These are phyloP conservation scores for Brachypodium distachyon DNA, from an alignment of 202 grass and related monocot genomes.

Conservation along the genomic window DNA sequence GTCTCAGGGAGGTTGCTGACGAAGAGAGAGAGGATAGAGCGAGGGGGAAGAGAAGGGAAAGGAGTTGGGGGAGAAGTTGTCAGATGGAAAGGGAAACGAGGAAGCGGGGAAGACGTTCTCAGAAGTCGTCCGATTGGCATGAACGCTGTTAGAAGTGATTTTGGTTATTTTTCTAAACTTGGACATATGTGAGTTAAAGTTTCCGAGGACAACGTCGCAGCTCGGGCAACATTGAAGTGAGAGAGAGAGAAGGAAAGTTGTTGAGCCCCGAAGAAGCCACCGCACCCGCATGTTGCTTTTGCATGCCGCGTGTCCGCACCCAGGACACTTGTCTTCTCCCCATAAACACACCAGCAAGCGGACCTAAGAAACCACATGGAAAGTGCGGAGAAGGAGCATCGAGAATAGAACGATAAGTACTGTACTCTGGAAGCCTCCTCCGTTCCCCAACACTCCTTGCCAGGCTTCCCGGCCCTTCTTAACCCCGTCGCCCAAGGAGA, in stretches of 20 bases:
- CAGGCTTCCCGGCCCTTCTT: not conserved
- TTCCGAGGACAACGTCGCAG: too few species aligned
- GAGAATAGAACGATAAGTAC: conserved; percentile 3
- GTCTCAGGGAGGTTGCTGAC: too few species aligned
- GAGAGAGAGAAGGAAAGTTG: not conserved
- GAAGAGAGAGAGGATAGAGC: too few species aligned
- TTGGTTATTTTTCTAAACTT: too few species aligned
- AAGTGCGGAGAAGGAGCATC: not conserved
- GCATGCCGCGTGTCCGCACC: conserved; percentile 14
- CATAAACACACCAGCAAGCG: not conserved
- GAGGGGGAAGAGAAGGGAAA: too few species aligned
- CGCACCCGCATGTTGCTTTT: conserved; percentile 10
- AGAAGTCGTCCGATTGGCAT: too few species aligned
- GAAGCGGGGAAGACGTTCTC: too few species aligned
- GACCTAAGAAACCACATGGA: conserved; percentile 19
- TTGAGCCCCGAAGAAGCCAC: conserved; percentile 34
- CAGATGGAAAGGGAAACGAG: too few species aligned
- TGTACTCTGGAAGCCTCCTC: conserved; percentile 30
- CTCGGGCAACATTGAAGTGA: too few species aligned
- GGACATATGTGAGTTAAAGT: too few species aligned
- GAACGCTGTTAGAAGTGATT: too few species aligned
- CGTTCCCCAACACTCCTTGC: not conserved
- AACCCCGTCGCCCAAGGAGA: not conserved
- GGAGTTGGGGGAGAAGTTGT: too few species aligned
- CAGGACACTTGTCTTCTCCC: conserved; percentile 38